Evolutionary conservation across 1,284 basidiomycete species (phyloP), one percentile per base, ranked within the genome.

Genomic region (Leucoagaricus sp.): DNA sequence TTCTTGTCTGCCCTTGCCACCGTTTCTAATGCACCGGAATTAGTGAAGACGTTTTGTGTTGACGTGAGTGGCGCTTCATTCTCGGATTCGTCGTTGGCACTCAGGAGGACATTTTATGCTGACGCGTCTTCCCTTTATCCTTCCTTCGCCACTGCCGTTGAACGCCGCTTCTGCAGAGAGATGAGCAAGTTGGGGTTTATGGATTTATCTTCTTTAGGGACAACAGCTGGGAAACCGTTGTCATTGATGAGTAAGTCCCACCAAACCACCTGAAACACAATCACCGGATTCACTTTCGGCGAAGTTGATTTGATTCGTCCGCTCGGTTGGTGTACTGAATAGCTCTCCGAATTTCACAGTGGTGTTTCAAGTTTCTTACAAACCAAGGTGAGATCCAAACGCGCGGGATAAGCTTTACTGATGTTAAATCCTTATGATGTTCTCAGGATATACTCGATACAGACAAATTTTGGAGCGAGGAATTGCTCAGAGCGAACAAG

Each of bases 121-220:
- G n/a, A n/a, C n/a, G n/a, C n/a, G n/a, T n/a, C n/a, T n/a, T n/a
- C n/a, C n/a, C n/a, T n/a, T n/a, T n/a, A n/a, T n/a, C n/a, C n/a
- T n/a, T n/a, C n/a, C n/a, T n/a, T n/a, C n/a, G n/a, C n/a, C n/a
- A n/a, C n/a, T n/a, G n/a, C n/a, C n/a, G n/a, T 49, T 36, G 31
- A 53, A 41, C 29, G 25, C 28, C 28, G 45, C 19, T 58, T n/a
- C n/a, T 42, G 2, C 55, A 79, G 76, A 66, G 71, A 33, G 76
- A 78, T 50, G 73, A 76, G 60, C 61, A 68, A 53, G 73, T 79
- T 36, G 79, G 79, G 1, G 72, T 82, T 3, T 82, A 82, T 59
- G 80, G 80, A 2, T 80, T 79, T 63, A 71, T 80, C 40, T 79
- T 80, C 64, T 77, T 73, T 63, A 64, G 75, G 5, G 77, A 79